Conservation (phyloP, 257 asterid genomes). For the Solanum paucissectum region DNA sequence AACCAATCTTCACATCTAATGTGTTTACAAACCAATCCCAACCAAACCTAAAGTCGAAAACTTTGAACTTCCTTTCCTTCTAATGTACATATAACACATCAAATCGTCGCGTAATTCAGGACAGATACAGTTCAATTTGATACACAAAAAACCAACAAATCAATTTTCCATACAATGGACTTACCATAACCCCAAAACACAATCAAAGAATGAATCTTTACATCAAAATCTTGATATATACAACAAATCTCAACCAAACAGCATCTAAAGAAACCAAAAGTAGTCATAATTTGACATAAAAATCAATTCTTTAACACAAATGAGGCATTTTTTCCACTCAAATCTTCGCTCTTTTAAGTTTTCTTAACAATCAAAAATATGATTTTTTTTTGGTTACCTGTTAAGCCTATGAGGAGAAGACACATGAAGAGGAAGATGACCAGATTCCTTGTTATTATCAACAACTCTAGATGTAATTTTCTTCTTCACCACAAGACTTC, state of each 20-base stretch:
- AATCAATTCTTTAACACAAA: background rate
- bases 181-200: background rate
- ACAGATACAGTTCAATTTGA: background rate
- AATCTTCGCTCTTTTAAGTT: background rate
- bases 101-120: background rate
- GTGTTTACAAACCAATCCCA: background rate
- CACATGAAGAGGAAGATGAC: slow-evolving; percentile 27
- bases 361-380: background rate
- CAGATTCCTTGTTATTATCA: slow-evolving; percentile 28
- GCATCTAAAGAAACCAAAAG: background rate
- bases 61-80: background rate
- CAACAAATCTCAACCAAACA: background rate
- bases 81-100: background rate
- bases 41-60: background rate
- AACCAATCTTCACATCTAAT: background rate
- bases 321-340: background rate
- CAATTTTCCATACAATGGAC: background rate
- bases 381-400: slow-evolving; percentile 34
- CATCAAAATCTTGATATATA: background rate
- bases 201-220: background rate
- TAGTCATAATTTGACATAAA: background rate
- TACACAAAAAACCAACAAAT: no score
- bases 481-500: slow-evolving; percentile 10
- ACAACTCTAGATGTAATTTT: slow-evolving; percentile 54
- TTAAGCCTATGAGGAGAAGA: slow-evolving; percentile 58